phyloP scores from a whole-genome alignment of 31 red algal species.

The Asparagopsis taxiformis region DNA sequence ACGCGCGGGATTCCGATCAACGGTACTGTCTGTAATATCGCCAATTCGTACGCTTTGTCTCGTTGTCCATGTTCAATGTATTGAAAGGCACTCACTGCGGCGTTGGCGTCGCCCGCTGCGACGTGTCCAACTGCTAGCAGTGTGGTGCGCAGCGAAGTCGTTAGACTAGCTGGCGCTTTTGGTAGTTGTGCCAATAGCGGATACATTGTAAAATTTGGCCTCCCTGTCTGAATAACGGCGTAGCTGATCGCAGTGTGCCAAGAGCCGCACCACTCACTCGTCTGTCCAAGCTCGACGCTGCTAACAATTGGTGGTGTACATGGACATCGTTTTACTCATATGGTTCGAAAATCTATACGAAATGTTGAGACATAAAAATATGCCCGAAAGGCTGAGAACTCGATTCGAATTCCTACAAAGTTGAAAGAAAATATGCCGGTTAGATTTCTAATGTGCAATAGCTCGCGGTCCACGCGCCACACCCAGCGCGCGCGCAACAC shows the following conservation, averaged over 20 bases:
- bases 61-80: conserved; percentile 13
- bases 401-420: too few relatives aligned
- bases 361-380: too few relatives aligned
- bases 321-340: conserved; percentile 1
- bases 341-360: conserved; percentile 7
- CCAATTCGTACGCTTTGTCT: conserved; percentile 54
- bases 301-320: background rate
- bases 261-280: too few relatives aligned
- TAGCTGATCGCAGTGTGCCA: too few relatives aligned
- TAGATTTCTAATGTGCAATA: conserved; percentile 37
- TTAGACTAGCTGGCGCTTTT: conserved; percentile 33
- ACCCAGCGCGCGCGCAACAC: conserved; percentile 23
- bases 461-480: conserved; percentile 31
- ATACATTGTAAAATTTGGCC: conserved; percentile 8
- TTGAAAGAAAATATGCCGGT: background rate
- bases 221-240: background rate
- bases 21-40: conserved; percentile 60
- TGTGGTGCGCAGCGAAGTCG: conserved; percentile 48
- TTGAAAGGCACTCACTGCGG: conserved; percentile 35
- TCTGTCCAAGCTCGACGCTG: too few relatives aligned
- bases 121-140: conserved; percentile 62
- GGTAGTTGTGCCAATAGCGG: conserved; percentile 50
- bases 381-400: too few relatives aligned
- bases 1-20: conserved; percentile 73
- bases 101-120: conserved; percentile 36